Percentiles rank a stretch among this genome's conserved stretches.
Evolutionary conservation across 78 protist genomes (phyloP).

Genomic region (Dictyostelium capitatum): DNA sequence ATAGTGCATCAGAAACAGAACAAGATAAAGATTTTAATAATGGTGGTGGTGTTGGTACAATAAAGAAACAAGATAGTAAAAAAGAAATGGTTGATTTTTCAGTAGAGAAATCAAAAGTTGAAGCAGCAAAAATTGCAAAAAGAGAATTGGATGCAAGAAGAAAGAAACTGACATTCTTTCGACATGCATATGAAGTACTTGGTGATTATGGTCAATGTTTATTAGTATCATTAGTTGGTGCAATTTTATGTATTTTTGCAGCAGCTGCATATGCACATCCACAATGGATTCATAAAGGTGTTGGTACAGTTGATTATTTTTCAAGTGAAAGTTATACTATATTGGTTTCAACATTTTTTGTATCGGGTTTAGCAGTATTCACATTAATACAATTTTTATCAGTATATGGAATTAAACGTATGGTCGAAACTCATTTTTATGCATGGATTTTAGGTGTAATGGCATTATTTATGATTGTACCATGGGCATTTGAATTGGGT

Average conservation of each 20-base stretch:
- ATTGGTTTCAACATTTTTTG: slow-evolving; percentile 34
- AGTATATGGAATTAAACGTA: slow-evolving; percentile 65
- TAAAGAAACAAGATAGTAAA: not conserved
- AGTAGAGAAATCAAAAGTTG: not conserved
- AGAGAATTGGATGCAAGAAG: slow-evolving; percentile 44
- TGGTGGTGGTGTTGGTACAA: too few species aligned
- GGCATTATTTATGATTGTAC: slow-evolving; percentile 48
- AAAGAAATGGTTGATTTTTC: slow-evolving; percentile 4
- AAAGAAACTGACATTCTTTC: not conserved
- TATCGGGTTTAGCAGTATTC: slow-evolving; percentile 44
- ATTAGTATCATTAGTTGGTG: slow-evolving; percentile 13
- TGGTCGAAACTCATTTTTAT: slow-evolving; percentile 66
- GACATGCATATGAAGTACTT: slow-evolving; percentile 15
- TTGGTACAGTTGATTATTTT: slow-evolving; percentile 59
- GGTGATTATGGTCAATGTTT: slow-evolving; percentile 22
- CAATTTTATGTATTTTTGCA: slow-evolving; percentile 21
- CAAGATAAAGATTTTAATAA: too few species aligned
- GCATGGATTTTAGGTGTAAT: slow-evolving; percentile 41
- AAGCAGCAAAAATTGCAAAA: not conserved
- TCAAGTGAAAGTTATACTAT: not conserved
- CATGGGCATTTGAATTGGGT: slow-evolving; percentile 56
- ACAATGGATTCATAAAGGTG: not conserved
- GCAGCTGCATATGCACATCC: slow-evolving; percentile 18
- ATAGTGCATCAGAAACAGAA: too few species aligned
- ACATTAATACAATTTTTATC: slow-evolving; percentile 64